phyloP scores from a whole-genome alignment of 495 filamentous ascomycete species.

The Talaromyces stipitatus region DNA sequence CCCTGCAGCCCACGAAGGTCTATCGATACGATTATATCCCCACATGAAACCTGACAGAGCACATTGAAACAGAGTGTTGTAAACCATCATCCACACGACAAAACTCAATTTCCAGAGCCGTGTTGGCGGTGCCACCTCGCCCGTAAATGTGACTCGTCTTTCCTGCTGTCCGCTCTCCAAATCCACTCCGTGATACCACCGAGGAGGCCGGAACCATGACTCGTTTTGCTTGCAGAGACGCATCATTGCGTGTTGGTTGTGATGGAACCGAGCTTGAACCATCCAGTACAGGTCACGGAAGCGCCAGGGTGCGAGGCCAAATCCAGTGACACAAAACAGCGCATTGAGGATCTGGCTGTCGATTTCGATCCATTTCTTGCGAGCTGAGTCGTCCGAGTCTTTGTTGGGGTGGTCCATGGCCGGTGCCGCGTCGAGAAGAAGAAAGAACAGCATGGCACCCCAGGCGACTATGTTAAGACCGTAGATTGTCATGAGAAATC shows the following conservation, averaged over 20 bases:
- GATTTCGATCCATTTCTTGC: slow-evolving; percentile 76
- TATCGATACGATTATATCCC: slow-evolving; percentile 59
- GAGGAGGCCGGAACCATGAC: neutral
- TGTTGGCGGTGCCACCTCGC: slow-evolving; percentile 16
- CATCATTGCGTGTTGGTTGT: neutral
- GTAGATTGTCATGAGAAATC: slow-evolving; percentile 71
- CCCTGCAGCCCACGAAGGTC: slow-evolving; percentile 38
- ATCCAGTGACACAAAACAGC: slow-evolving; percentile 81
- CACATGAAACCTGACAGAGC: slow-evolving; percentile 73
- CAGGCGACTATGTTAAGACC: slow-evolving; percentile 76
- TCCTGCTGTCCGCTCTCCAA: neutral
- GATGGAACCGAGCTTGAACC: neutral
- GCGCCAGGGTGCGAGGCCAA: slow-evolving; percentile 78
- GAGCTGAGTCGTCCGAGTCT: slow-evolving; percentile 62
- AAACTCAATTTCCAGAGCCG: slow-evolving; percentile 56
- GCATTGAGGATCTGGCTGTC: slow-evolving; percentile 78
- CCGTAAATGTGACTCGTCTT: neutral
- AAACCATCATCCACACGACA: slow-evolving; percentile 64
- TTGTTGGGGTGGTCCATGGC: slow-evolving; percentile 67
- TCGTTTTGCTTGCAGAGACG: neutral
- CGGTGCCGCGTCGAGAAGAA: slow-evolving; percentile 66
- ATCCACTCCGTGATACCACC: neutral
- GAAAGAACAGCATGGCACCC: slow-evolving; percentile 85
- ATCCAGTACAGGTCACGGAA: slow-evolving; percentile 69
- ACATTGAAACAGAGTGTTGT: slow-evolving; percentile 69